Evolutionary conservation across 768 basidiomycete genomes (phyloP).

Genomic region (Xerocomus spinulosus): DNA sequence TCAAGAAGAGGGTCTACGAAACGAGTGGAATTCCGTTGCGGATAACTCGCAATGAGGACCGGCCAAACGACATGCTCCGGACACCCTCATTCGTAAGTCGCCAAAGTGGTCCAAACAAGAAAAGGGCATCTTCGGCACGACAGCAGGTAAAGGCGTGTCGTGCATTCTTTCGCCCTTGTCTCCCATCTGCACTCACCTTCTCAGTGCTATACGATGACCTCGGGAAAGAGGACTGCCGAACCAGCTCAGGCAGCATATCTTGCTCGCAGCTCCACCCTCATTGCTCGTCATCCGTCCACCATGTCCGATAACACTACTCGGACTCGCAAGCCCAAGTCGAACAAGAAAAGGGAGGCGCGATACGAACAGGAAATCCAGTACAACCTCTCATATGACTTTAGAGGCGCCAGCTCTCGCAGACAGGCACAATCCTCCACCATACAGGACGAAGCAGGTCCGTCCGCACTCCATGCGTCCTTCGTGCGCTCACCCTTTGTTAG

Average conservation of each 20-base stretch:
- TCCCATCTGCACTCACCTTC: constrained; percentile 32
- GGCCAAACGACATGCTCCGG: constrained; percentile 15
- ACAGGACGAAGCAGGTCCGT: constrained; percentile 31
- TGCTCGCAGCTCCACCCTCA: constrained; percentile 50
- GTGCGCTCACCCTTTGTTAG: constrained; percentile 30
- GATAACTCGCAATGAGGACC: constrained; percentile 26
- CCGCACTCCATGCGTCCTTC: not conserved
- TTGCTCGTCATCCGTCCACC: constrained; percentile 46
- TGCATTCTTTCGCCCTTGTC: constrained; percentile 36
- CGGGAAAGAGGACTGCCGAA: constrained; percentile 31
- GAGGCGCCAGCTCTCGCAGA: constrained; percentile 26
- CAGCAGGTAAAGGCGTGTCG: constrained; percentile 36
- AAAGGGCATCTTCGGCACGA: constrained; percentile 30
- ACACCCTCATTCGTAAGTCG: constrained; percentile 17
- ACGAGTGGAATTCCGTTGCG: constrained; percentile 16
- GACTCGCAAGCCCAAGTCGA: constrained; percentile 32
- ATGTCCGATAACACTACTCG: constrained; percentile 51
- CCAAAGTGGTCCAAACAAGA: constrained; percentile 31
- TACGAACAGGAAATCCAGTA: constrained; percentile 42
- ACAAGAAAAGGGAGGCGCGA: constrained; percentile 42
- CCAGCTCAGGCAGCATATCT: constrained; percentile 47
- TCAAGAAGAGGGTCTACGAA: constrained; percentile 8
- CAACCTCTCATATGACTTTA: constrained; percentile 31
- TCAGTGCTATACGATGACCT: constrained; percentile 34
- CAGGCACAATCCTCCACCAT: constrained; percentile 25